These are phyloP conservation scores for Globisporangium nagaii DNA, from an alignment of 352 stramenopile genomes.

Conservation along the genomic window DNA sequence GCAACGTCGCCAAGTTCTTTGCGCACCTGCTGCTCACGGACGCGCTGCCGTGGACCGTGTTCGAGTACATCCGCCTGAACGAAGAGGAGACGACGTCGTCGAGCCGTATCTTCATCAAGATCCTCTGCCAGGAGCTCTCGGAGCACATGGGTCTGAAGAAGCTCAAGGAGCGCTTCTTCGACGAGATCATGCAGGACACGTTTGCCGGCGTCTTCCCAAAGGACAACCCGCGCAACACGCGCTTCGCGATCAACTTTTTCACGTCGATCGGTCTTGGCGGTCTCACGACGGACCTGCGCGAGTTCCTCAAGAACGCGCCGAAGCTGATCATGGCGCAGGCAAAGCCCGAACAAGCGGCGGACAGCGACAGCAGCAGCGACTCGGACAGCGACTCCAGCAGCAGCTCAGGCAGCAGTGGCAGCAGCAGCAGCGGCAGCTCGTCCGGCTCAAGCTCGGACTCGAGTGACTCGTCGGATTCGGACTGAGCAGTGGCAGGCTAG, in stretches of 20 bases:
- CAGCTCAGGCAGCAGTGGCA: slow-evolving; percentile 33
- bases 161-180: slow-evolving; percentile 93
- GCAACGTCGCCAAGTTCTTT: slow-evolving; percentile 99
- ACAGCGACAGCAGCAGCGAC: slow-evolving; percentile 25
- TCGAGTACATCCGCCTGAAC: slow-evolving; percentile 96
- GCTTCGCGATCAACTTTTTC: slow-evolving; percentile 99
- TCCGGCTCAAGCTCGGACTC: slow-evolving; percentile 35
- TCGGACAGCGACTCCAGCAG: slow-evolving; percentile 30
- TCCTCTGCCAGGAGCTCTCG: slow-evolving; percentile 97
- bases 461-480: slow-evolving; percentile 32
- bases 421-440: slow-evolving; percentile 19
- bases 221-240: slow-evolving; percentile 96
- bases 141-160: slow-evolving; percentile 95
- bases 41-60: slow-evolving; percentile 96
- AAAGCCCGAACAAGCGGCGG: slow-evolving; percentile 18
- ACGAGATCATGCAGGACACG: slow-evolving; percentile 86
- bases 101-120: slow-evolving; percentile 99
- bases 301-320: slow-evolving; percentile 95
- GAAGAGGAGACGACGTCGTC: slow-evolving; percentile 99
- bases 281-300: slow-evolving; percentile 94
- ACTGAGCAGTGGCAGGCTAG: slow-evolving; percentile 11
- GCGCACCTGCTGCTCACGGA: slow-evolving; percentile 97
- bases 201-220: slow-evolving; percentile 96
- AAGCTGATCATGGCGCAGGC: slow-evolving; percentile 90
- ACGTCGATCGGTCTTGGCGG: slow-evolving; percentile 98